Conservation (phyloP, 2,329 filamentous ascomycete species). For the Alternaria triticimaculans region DNA sequence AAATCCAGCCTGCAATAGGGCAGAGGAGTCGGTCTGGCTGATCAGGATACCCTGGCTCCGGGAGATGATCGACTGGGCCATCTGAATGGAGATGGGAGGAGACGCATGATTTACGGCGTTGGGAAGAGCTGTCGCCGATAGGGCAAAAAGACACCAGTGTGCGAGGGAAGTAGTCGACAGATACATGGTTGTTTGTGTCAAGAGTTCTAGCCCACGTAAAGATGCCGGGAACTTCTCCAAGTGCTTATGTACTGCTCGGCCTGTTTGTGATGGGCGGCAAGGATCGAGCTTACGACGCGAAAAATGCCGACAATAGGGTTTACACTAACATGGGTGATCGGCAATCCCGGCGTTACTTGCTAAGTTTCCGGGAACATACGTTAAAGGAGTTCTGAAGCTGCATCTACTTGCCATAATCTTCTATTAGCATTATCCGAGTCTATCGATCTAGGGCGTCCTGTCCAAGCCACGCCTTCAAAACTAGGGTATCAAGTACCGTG, state of each 20-base stretch:
- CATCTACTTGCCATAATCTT: not conserved
- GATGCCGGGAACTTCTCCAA: not conserved
- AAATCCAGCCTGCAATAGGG: conserved; percentile 40
- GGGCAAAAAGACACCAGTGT: not conserved
- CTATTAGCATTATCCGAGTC: conserved; percentile 6
- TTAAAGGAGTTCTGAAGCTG: not conserved
- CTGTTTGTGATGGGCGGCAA: not conserved
- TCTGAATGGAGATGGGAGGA: conserved; percentile 21
- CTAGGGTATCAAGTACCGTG: conserved; percentile 5
- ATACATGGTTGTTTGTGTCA: not conserved
- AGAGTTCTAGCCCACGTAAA: not conserved
- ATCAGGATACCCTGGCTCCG: conserved; percentile 40
- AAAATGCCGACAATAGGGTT: not conserved
- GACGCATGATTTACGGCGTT: not conserved
- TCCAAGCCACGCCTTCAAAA: not conserved
- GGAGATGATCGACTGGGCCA: conserved; percentile 41
- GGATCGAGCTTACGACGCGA: conserved; percentile 1
- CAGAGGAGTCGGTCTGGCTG: conserved; percentile 23
- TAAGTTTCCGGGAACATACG: not conserved
- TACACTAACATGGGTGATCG: not conserved
- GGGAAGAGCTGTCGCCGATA: not conserved
- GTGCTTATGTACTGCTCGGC: not conserved
- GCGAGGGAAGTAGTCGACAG: not conserved
- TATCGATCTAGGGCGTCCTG: not conserved
- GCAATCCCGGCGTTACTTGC: not conserved